Percentiles rank a stretch among this genome's conserved stretches.
Conservation (phyloP, 164 flowering plant genomes). For the Liquidambar formosana region DNA sequence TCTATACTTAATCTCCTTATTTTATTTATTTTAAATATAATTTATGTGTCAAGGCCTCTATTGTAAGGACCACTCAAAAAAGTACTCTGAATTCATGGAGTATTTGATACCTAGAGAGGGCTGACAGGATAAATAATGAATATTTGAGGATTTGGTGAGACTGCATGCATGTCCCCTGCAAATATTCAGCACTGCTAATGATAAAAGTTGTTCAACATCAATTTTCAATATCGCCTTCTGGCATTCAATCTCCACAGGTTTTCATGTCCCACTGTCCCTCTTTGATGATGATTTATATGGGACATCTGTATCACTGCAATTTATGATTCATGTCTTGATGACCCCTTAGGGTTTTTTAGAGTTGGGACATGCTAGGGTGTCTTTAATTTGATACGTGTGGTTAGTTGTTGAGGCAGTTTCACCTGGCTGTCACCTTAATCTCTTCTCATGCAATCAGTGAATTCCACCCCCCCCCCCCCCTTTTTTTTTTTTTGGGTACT, state of each 20-base stretch:
- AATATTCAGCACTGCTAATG: not conserved
- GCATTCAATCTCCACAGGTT: not conserved
- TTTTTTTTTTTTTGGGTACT: too few species aligned
- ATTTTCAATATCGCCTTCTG: not conserved
- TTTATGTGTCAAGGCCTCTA: too few species aligned
- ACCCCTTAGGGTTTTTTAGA: not conserved
- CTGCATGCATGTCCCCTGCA: not conserved
- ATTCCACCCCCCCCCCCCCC: too few species aligned
- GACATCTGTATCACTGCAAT: not conserved
- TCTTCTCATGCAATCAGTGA: too few species aligned
- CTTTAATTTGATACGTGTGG: not conserved
- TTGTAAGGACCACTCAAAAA: not conserved
- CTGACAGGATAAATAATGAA: not conserved
- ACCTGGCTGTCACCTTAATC: too few species aligned
- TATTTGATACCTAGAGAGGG: not conserved
- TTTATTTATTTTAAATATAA: too few species aligned
- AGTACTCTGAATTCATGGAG: not conserved
- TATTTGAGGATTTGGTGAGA: not conserved
- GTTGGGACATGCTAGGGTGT: not conserved
- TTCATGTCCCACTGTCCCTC: not conserved
- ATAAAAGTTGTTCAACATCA: not conserved
- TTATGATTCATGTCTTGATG: not conserved
- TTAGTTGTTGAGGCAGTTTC: constrained; percentile 6
- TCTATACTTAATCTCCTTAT: too few species aligned
- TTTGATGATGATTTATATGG: not conserved